These are phyloP conservation scores for Castanospermum australe DNA, from an alignment of 306 rosid species.

Conservation along the genomic window DNA sequence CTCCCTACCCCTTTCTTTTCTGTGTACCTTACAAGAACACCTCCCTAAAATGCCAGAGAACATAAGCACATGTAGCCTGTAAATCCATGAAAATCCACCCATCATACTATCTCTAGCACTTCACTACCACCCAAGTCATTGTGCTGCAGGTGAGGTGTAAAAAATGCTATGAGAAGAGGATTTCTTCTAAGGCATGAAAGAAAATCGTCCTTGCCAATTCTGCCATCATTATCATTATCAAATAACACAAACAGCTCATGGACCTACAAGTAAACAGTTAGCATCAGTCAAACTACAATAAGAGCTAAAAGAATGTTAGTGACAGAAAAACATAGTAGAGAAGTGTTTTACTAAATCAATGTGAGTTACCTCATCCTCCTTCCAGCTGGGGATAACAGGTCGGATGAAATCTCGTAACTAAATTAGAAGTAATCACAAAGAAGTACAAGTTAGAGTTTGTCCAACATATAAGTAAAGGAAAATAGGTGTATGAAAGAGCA, in stretches of 20 bases:
- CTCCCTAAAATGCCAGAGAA: slow-evolving; percentile 12
- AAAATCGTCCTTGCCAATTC: slow-evolving; percentile 65
- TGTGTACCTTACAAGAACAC: slow-evolving; percentile 18
- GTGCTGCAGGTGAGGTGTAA: slow-evolving; percentile 48
- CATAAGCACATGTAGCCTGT: neutral
- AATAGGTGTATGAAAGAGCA: slow-evolving; percentile 11
- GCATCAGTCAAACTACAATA: neutral
- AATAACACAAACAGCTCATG: slow-evolving; percentile 57
- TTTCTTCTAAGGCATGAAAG: slow-evolving; percentile 56
- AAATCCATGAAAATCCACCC: slow-evolving; percentile 3
- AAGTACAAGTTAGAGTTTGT: slow-evolving; percentile 28
- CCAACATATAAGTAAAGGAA: neutral
- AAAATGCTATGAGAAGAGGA: slow-evolving; percentile 81
- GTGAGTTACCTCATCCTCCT: slow-evolving; percentile 57
- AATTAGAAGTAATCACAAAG: slow-evolving; percentile 14
- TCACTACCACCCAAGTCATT: slow-evolving; percentile 33
- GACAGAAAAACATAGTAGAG: neutral
- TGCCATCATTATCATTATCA: slow-evolving; percentile 60
- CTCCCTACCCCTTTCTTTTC: slow-evolving; percentile 17
- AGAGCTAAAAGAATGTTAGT: neutral
- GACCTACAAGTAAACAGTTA: slow-evolving; percentile 50
- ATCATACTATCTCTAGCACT: slow-evolving; percentile 46
- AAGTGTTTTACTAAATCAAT: neutral
- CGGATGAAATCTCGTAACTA: slow-evolving; percentile 65
- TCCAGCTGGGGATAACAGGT: slow-evolving; percentile 52